These are phyloP conservation scores for Nicotiana rustica DNA, from an alignment of 305 asterid genomes.

Conservation along the genomic window DNA sequence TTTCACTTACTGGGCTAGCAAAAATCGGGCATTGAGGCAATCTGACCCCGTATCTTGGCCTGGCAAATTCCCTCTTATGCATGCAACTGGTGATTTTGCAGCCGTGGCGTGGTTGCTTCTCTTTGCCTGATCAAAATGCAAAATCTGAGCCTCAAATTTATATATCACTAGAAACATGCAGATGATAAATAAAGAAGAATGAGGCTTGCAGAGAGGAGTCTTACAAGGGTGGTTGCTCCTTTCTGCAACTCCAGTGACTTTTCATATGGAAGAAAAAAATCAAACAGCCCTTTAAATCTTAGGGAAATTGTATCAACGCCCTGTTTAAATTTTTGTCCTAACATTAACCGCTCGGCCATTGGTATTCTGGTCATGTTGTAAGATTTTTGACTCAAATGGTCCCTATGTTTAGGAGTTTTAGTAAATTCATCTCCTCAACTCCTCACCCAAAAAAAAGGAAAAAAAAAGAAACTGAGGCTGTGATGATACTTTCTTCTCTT, in stretches of 20 bases:
- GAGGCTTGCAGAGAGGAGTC: not conserved
- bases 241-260: not conserved
- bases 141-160: conserved; percentile 35
- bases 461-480: not conserved
- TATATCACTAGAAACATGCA: conserved; percentile 3
- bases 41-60: conserved; percentile 25
- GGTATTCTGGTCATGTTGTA: not conserved
- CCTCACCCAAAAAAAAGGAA: not conserved
- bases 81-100: conserved; percentile 38
- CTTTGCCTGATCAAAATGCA: not conserved
- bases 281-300: conserved; percentile 30
- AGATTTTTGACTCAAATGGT: conserved; percentile 7
- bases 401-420: not conserved
- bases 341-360: not conserved
- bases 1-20: not conserved
- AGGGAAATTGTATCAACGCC: not conserved
- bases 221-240: not conserved
- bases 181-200: not conserved
- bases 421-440: not conserved
- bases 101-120: conserved; percentile 36
- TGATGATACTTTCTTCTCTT: not conserved
- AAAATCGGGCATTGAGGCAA: not conserved
- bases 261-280: not conserved
- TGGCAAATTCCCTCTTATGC: conserved; percentile 27
- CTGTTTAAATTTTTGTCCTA: not conserved